Base-by-base conservation (phyloP, 164 flowering plant genomes). In the Macadamia integrifolia region DNA sequence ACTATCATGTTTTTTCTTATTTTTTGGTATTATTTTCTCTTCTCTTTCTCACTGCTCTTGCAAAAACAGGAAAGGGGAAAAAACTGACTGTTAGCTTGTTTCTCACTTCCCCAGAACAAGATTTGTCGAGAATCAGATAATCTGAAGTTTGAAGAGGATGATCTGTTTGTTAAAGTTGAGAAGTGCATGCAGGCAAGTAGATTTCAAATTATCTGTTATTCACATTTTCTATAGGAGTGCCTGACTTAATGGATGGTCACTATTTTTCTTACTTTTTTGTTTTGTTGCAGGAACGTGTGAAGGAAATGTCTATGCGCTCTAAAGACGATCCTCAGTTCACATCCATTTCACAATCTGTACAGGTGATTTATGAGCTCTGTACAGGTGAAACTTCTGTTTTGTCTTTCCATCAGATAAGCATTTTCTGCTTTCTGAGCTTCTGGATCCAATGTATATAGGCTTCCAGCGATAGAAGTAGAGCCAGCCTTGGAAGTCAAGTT, bases 121-220 rank as follows among this genome's bases (percentile, higher is more conserved):
- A 83, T 90, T 75, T 79, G 87, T 35, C 73, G 69, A 68, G 97
- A 86, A 71, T 77, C 96, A 58, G 97, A 92, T 73, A 56, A 79
- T 6, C 49, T 65, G 67, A 86, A 79, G 70, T 80, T 82, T 79
- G 90, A 90, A 67, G 96, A 85, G 67, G 89, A 90, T 72, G 98
- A 94, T 74, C 64, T 92, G 66, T 85, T 94, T 67, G 75, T 92
- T 60, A 92, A 89, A 92, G 98, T 89, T 77, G 99, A 87, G 74
- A 88, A 88, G 69, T 83, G 85, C 83, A 80, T 94, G 79, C 88
- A 94, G 93, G 98, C 78, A 87, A 86, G 85, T 58, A 65, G 57
- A 35, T 23, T 23, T 23, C 23, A 23, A 23, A 23, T 0, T 65
- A 13, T 28, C 28, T 64, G 3, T 53, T 55, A 23, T 23, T 67